Conservation (phyloP, 805 yeast species). For the Schizosaccharomyces japonicus region DNA sequence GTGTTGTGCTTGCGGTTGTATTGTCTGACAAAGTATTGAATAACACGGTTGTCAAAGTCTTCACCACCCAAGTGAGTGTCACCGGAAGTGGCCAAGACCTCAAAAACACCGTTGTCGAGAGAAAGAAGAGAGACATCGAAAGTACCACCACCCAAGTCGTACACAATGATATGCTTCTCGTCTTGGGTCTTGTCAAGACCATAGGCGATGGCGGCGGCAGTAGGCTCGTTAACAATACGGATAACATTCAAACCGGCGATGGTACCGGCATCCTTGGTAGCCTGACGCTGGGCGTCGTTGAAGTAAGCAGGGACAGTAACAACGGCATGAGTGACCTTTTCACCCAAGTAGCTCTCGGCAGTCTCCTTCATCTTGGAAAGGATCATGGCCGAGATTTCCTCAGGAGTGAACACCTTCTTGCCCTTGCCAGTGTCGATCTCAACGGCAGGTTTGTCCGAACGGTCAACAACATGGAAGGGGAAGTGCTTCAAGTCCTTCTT, state of each 20-base stretch:
- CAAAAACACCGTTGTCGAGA: constrained; percentile 88
- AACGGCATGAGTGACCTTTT: constrained; percentile 70
- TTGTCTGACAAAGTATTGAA: constrained; percentile 74
- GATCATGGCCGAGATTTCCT: constrained; percentile 84
- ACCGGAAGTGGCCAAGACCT: constrained; percentile 83
- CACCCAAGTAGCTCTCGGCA: constrained; percentile 77
- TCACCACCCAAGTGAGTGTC: constrained; percentile 94
- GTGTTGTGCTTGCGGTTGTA: constrained; percentile 85
- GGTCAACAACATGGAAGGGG: constrained; percentile 60
- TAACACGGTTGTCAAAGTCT: constrained; percentile 92
- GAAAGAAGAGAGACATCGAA: constrained; percentile 86
- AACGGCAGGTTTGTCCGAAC: constrained; percentile 67
- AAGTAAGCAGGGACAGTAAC: constrained; percentile 93
- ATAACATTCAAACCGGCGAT: constrained; percentile 88
- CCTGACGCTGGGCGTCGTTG: constrained; percentile 95
- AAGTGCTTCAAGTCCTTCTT: constrained; percentile 60
- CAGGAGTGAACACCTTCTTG: constrained; percentile 71
- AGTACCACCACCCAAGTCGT: constrained; percentile 97
- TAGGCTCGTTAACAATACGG: constrained; percentile 89
- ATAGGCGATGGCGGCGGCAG: constrained; percentile 97
- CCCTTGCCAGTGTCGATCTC: constrained; percentile 74
- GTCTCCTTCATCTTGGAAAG: constrained; percentile 80
- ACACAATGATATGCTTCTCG: constrained; percentile 74
- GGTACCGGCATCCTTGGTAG: constrained; percentile 90
- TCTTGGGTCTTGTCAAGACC: constrained; percentile 48